A percentile compares a stretch with the other conserved stretches of the same genome.
Evolutionary conservation across 805 yeast genomes (phyloP).

Genomic region (Kodamaea kaohsiungensis): DNA sequence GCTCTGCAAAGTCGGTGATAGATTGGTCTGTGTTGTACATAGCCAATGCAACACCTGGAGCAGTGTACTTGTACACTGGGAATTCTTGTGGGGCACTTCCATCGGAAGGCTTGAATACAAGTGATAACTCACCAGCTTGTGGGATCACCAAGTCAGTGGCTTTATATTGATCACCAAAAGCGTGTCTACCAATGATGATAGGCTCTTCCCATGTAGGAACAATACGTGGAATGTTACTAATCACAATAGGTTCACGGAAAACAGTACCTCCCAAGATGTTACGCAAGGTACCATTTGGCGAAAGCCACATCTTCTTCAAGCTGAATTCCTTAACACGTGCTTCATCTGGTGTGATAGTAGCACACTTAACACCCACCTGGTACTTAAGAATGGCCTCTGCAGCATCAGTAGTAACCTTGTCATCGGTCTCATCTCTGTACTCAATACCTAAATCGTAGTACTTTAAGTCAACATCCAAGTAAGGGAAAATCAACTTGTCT

Average conservation of each 20-base stretch:
- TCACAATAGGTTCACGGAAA: constrained; percentile 81
- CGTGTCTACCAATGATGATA: constrained; percentile 83
- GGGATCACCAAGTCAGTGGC: constrained; percentile 73
- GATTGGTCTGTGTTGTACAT: constrained; percentile 85
- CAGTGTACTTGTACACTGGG: constrained; percentile 63
- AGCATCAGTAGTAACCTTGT: constrained; percentile 74
- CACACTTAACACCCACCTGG: constrained; percentile 84
- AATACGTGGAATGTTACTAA: constrained; percentile 73
- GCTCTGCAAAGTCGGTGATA: constrained; percentile 74
- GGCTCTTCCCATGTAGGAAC: constrained; percentile 83
- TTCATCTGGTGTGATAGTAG: constrained; percentile 85
- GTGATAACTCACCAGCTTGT: constrained; percentile 64
- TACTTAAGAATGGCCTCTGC: constrained; percentile 72
- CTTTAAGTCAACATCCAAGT: constrained; percentile 69
- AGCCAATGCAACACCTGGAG: constrained; percentile 73
- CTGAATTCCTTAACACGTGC: constrained; percentile 73
- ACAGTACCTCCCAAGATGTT: constrained; percentile 82
- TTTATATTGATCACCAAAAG: constrained; percentile 82
- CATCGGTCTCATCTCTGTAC: constrained; percentile 69
- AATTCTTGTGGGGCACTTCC: constrained; percentile 50
- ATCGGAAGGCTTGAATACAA: constrained; percentile 64
- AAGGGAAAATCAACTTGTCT: constrained; percentile 65
- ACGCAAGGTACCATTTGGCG: constrained; percentile 84
- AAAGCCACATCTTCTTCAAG: constrained; percentile 79
- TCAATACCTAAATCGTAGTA: constrained; percentile 74